Base-by-base conservation (phyloP, 805 yeast genomes). In the Candida taoyuanica region DNA sequence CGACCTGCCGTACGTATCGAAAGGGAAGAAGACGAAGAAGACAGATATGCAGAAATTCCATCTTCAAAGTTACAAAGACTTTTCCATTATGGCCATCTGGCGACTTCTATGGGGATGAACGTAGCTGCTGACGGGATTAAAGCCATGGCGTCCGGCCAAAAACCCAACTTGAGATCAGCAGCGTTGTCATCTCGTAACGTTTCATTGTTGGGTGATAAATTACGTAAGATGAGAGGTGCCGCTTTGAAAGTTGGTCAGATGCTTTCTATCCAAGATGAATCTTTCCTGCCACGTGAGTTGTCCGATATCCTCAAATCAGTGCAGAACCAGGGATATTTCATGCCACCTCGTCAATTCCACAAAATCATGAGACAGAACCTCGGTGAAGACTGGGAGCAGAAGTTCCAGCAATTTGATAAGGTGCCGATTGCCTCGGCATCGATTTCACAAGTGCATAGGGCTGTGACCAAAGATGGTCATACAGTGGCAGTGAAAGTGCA, bases 161-260 rank as follows among this genome's bases (percentile, higher is more conserved):
- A 67, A 0, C 68, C 80, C 7, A 61, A 73, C 24, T 58, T 80
- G 59, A 74, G 74, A 44, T 68, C 74, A 2, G 57, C 87, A 31
- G 67, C 94, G 2, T 67, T 93, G 50, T 81, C 85, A 4, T 89
- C 95, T 6, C 73, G 75, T 14, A 93, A 91, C 59, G 79, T 93
- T 30, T 96, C 91, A 52, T 63, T 94, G 37, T 76, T 93, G 68
- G 95, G 95, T 11, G 78, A 77, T 51, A 88, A 87, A 59, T 78
- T 93, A 51, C 77, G 93, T 36, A 79, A 85, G 55, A 93, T 93
- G 98, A 74, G 98, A 56, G 98, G 98, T n/a, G 98, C 98, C 2
- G 98, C 98, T 3, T 69, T 93, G 56, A 93, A 93, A 56, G 74
- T 93, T 39, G 98, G 98, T n/a, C 98, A 93, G 63, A 77, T 93